Evolutionary conservation across 1,139 yeast species (phyloP).

Genomic region (Pichia sp.): DNA sequence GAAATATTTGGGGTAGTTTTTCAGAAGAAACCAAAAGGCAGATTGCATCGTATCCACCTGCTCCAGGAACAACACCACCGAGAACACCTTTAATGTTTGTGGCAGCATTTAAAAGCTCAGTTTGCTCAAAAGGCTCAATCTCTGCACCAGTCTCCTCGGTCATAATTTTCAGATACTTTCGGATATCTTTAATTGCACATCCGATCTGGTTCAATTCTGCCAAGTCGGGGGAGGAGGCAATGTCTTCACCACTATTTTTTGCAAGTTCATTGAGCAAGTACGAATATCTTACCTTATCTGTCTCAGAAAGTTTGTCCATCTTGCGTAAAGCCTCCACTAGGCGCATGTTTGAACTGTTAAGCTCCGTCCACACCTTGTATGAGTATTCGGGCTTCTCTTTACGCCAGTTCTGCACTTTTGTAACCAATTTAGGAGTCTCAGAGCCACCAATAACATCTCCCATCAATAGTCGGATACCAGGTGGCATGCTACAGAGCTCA

Average conservation of each 20-base stretch:
- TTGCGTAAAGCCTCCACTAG: constrained; percentile 47
- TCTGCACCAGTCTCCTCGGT: constrained; percentile 71
- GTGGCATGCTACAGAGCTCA: constrained; percentile 59
- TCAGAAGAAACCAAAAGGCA: constrained; percentile 59
- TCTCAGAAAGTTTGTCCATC: constrained; percentile 35
- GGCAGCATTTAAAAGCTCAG: constrained; percentile 63
- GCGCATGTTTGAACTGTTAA: constrained; percentile 55
- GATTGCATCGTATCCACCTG: constrained; percentile 95
- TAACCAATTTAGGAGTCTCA: constrained; percentile 86
- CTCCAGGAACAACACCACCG: constrained; percentile 97
- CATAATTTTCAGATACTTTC: constrained; percentile 53
- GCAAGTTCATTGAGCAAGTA: constrained; percentile 27
- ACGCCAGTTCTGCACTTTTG: constrained; percentile 71
- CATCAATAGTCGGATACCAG: constrained; percentile 66
- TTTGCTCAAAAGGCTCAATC: constrained; percentile 82
- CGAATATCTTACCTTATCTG: constrained; percentile 31
- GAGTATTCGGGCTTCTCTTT: constrained; percentile 49
- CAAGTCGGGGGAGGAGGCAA: background rate
- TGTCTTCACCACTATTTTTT: constrained; percentile 12
- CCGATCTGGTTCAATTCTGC: constrained; percentile 27
- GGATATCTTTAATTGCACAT: constrained; percentile 43
- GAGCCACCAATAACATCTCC: constrained; percentile 94
- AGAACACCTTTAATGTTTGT: constrained; percentile 61
- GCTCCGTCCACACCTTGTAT: constrained; percentile 44
- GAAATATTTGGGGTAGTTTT: constrained; percentile 38